Base-by-base conservation (phyloP, 140 eudicot species). In the Flaveria floridana region DNA sequence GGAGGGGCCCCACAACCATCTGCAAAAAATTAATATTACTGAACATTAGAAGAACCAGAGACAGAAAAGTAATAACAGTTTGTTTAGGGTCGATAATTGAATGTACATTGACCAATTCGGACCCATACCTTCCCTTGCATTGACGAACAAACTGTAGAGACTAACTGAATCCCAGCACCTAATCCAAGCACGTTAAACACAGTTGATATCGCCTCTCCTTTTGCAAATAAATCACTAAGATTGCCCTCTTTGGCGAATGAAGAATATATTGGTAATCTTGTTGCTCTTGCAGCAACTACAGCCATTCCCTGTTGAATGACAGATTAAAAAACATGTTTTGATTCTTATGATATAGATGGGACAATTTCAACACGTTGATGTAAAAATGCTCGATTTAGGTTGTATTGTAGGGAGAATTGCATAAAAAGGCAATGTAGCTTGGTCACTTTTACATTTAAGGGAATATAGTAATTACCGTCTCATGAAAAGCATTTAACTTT, bases 231-330 rank as follows among this genome's bases (percentile, higher is more conserved):
- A 77, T 94, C 99, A 72, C 99, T 94, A 16, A 94, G 96, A 79
- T 94, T 94, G 44, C 99, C 99, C 82, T 94, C 99, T 85, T 94
- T 94, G 25, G 97, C 99, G 80, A 94, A 94, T 9, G 99, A 90
- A 57, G 99, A 94, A 78, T 94, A 94, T 79, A 94, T 84, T 6
- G 99, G 97, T 86, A 94, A 80, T 83, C 99, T 86, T 76, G 99
- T 94, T n/a, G 97, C 97, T 82, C 99, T 88, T 68, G 99, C 99
- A 61, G 97, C 97, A 79, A 94, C 99, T 72, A 88, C 96, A 25
- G 97, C 99, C 97, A 94, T 94, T 82, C 99, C 97, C 99, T 90
- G 87, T 73, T 59, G 72, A 41, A 72, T 28, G 13, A 9, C 26
- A 18, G 6, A 25, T 25, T 7, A 37, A 39, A 16, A 20, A 26